These are phyloP conservation scores for Bacterosira constricta DNA, from an alignment of 108 stramenopile genomes.

Conservation along the genomic window DNA sequence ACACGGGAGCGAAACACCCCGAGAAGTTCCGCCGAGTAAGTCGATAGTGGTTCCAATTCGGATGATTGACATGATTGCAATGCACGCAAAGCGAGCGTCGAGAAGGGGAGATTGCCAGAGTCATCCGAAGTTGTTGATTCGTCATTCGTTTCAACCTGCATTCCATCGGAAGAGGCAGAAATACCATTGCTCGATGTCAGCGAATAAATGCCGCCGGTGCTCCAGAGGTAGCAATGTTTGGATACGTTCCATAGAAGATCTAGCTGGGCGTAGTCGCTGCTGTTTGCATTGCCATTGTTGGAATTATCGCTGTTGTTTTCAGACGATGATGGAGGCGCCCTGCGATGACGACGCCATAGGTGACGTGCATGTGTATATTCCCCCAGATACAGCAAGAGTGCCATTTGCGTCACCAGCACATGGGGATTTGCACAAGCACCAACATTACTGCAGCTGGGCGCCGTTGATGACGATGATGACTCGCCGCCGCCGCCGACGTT, in stretches of 20 bases:
- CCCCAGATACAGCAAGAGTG: conserved; percentile 43
- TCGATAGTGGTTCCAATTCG: conserved; percentile 38
- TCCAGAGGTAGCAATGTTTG: conserved; percentile 37
- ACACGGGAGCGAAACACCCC: conserved; percentile 30
- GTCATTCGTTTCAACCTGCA: conserved; percentile 10
- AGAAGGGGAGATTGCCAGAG: conserved; percentile 28
- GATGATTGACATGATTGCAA: conserved; percentile 26
- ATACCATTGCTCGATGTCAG: conserved; percentile 5
- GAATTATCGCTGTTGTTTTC: background rate
- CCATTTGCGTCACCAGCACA: conserved; percentile 44
- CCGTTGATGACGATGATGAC: background rate
- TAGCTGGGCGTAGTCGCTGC: conserved; percentile 20
- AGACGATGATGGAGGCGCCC: background rate
- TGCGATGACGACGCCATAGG: conserved; percentile 33
- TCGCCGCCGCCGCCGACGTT: background rate
- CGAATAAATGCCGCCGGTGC: conserved; percentile 36
- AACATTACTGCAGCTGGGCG: too few relatives aligned
- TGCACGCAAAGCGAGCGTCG: conserved; percentile 32
- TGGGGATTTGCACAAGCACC: background rate
- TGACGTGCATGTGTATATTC: conserved; percentile 51
- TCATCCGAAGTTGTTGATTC: background rate
- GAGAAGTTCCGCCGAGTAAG: conserved; percentile 36
- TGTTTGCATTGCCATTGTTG: background rate
- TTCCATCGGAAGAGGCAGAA: background rate
- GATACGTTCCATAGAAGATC: conserved; percentile 44